Percentiles rank a stretch among this genome's conserved stretches.
Conservation (phyloP, 371 early-diverging fungal species). For the Mortierella sp. region DNA sequence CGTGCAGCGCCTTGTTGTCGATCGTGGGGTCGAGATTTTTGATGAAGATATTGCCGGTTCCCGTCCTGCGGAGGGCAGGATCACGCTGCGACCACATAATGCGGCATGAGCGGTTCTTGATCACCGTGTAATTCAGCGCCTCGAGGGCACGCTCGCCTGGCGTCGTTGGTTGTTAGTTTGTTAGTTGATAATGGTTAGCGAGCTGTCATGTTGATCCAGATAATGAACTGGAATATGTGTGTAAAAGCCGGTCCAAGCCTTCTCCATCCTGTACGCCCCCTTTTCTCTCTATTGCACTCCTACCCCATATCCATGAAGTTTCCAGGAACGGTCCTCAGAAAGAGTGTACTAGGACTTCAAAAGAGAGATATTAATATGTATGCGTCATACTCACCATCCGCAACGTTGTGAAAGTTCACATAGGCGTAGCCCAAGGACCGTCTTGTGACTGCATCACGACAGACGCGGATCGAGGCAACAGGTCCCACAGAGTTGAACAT, state of each 20-base stretch:
- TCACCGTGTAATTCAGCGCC: conserved; percentile 92
- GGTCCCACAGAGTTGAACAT: conserved; percentile 96
- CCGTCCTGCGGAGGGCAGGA: conserved; percentile 93
- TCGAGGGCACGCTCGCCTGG: conserved; percentile 93
- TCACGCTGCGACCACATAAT: conserved; percentile 99
- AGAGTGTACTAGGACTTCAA: no score
- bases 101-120: conserved; percentile 96
- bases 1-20: conserved; percentile 98
- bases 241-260: no score
- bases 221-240: neutral
- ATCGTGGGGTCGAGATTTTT: conserved; percentile 98
- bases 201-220: neutral
- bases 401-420: conserved; percentile 92
- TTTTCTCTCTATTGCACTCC: no score
- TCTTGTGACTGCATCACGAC: conserved; percentile 97
- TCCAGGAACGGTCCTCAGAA: no score
- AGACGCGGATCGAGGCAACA: conserved; percentile 97
- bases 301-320: no score
- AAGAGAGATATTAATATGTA: no score
- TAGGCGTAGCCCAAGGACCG: conserved; percentile 98
- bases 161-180: neutral
- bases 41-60: conserved; percentile 99
- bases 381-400: conserved; percentile 70
- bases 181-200: neutral
- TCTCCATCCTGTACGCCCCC: no score